Evolutionary conservation across 2,329 filamentous ascomycete species (phyloP).

Genomic region (Epichloe gansuensis): DNA sequence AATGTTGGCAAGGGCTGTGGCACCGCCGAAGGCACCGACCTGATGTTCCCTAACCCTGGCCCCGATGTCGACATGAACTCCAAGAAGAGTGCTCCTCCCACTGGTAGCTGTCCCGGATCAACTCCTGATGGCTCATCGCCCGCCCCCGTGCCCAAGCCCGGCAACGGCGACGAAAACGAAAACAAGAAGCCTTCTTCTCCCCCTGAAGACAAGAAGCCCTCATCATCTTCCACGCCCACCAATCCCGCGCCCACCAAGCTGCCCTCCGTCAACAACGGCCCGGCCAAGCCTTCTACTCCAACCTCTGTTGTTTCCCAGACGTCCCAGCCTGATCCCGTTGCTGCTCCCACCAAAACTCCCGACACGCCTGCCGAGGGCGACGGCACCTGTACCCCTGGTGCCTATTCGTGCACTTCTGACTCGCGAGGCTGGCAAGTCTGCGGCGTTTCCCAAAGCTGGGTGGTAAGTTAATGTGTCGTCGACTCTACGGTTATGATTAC

Average conservation of each 20-base stretch:
- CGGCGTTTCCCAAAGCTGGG: not conserved
- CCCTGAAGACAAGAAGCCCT: not conserved
- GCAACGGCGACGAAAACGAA: not conserved
- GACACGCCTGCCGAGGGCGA: not conserved
- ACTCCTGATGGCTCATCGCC: not conserved
- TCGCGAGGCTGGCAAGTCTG: slow-evolving; percentile 1
- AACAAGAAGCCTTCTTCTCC: not conserved
- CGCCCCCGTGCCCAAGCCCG: not conserved
- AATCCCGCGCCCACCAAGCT: not conserved
- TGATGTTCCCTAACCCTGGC: slow-evolving; percentile 55
- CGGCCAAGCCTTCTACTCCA: not conserved
- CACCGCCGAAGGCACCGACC: slow-evolving; percentile 43
- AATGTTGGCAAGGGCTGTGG: slow-evolving; percentile 50
- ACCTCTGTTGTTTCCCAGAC: not conserved
- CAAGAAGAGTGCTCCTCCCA: slow-evolving; percentile 23
- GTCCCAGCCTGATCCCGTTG: not conserved
- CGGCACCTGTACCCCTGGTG: slow-evolving; percentile 1
- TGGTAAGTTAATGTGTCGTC: not conserved
- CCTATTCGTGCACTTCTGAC: slow-evolving; percentile 1
- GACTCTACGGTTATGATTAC: not conserved
- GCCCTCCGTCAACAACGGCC: not conserved
- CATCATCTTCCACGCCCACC: not conserved
- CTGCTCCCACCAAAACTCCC: not conserved
- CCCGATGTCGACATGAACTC: slow-evolving; percentile 32
- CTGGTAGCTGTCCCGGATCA: slow-evolving; percentile 17